These are phyloP conservation scores for Pythium folliculosum DNA, from an alignment of 352 stramenopile genomes.

Conservation along the genomic window DNA sequence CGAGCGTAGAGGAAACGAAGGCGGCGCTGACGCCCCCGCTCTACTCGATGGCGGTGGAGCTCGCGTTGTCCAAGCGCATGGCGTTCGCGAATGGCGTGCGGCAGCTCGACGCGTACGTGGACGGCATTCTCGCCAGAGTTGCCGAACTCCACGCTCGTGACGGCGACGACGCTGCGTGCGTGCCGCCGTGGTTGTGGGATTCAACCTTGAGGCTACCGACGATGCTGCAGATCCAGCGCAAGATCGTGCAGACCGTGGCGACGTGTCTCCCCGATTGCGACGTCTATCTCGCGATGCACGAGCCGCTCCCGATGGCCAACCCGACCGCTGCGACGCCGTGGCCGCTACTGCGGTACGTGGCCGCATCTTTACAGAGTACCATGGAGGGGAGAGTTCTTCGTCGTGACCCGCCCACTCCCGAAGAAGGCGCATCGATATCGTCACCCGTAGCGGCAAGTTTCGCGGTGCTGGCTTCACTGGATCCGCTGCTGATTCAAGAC, in stretches of 20 bases:
- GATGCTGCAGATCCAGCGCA: constrained; percentile 60
- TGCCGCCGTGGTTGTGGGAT: constrained; percentile 25
- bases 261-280: constrained; percentile 68
- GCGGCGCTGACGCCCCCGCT: constrained; percentile 24
- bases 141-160: constrained; percentile 14
- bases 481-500: constrained; percentile 42
- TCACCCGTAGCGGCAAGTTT: constrained; percentile 31
- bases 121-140: constrained; percentile 28
- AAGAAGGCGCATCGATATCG: background rate
- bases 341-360: constrained; percentile 49
- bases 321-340: constrained; percentile 28
- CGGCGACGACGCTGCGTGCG: constrained; percentile 8
- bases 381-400: constrained; percentile 46
- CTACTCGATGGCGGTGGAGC: constrained; percentile 59
- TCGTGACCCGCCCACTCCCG: background rate
- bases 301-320: constrained; percentile 44
- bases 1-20: background rate
- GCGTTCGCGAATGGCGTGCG: constrained; percentile 44
- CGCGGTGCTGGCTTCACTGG: constrained; percentile 32
- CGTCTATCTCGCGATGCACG: constrained; percentile 68
- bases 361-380: constrained; percentile 46
- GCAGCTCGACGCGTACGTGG: constrained; percentile 47
- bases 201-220: constrained; percentile 42
- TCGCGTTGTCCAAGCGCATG: constrained; percentile 53
- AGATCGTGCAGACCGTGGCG: constrained; percentile 55